Base-by-base conservation (phyloP, 208 protist species). In the Leishmania major region DNA sequence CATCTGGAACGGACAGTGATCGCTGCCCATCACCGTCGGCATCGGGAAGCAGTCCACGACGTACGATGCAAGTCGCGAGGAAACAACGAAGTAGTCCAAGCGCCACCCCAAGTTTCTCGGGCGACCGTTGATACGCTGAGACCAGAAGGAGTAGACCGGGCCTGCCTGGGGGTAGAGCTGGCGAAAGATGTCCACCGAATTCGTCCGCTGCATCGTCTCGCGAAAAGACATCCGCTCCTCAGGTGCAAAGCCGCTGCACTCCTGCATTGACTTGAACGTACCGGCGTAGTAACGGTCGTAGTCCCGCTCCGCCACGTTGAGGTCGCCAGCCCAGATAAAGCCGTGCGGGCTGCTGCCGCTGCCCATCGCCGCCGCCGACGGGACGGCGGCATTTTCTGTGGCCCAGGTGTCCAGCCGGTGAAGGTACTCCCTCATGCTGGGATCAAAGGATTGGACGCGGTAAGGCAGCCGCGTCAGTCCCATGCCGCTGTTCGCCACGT, bases 221-320 rank as follows among this genome's bases (percentile, higher is more conserved):
- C 92, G 90, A 76, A 98, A 98, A 11, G 90, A 94, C 31, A 57
- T 73, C 11, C 97, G 89, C 88, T 99, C 97, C 82, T 99, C 90
- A 0, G 95, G 93, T 0, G 96, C 98, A 84, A 99, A 99, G 37
- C 97, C 96, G 69, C 92, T 90, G 80, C 88, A 92, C 90, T 97
- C 94, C 82, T 98, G 89, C 93, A 98, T 99, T n/a, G 86, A 84
- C 87, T 90, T 96, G 80, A 89, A 98, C 64, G 86, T 97, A 25
- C 87, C 89, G 10, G 91, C 82, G 84, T 92, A 97, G 88, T 95
- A 98, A n/a, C 95, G 91, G 79, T 98, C 93, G 78, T 94, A 95
- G 85, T 99, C 97, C 70, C 96, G 91, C 88, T 97, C 95, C n/a
- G 96, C 96, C 47, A 98, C 96, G 87, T 99, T 99, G 15, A 99